Conservation (phyloP, 2,329 filamentous ascomycete species). For the Colletotrichum abscissum region DNA sequence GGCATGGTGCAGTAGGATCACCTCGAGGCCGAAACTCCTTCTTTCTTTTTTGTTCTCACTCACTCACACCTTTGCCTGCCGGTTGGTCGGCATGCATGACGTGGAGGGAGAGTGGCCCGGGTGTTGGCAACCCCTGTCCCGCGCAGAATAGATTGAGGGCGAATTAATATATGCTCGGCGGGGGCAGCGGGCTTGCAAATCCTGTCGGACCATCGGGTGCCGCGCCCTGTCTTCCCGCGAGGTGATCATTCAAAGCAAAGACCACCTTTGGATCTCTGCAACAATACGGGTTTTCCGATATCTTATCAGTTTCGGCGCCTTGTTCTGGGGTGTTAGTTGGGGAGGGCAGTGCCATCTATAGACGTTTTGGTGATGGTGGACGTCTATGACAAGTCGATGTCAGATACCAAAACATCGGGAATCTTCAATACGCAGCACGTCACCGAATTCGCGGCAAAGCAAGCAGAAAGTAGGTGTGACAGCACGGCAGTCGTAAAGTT, state of each 20-base stretch:
- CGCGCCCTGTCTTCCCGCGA: slow-evolving; percentile 5
- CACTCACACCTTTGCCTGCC: neutral
- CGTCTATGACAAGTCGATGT: neutral
- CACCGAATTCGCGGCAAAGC: neutral
- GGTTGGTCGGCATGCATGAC: slow-evolving; percentile 5
- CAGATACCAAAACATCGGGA: neutral
- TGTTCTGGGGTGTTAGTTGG: neutral
- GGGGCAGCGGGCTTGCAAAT: neutral
- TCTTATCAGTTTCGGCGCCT: neutral
- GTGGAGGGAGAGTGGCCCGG: neutral
- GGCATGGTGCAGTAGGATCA: slow-evolving; percentile 1
- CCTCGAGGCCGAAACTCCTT: neutral
- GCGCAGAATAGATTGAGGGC: slow-evolving; percentile 6
- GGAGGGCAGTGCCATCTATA: neutral
- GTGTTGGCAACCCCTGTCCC: slow-evolving; percentile 1
- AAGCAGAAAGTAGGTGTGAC: neutral
- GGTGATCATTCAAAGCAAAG: neutral
- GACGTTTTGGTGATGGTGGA: neutral
- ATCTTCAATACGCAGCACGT: neutral
- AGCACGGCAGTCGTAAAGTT: slow-evolving; percentile 22
- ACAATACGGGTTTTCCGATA: neutral
- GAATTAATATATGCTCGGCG: slow-evolving; percentile 1
- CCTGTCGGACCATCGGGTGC: slow-evolving; percentile 4
- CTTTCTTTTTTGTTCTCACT: neutral
- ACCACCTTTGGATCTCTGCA: neutral